Conservation (phyloP, 2,329 filamentous ascomycete species). For the Drechmeria coniospora region DNA sequence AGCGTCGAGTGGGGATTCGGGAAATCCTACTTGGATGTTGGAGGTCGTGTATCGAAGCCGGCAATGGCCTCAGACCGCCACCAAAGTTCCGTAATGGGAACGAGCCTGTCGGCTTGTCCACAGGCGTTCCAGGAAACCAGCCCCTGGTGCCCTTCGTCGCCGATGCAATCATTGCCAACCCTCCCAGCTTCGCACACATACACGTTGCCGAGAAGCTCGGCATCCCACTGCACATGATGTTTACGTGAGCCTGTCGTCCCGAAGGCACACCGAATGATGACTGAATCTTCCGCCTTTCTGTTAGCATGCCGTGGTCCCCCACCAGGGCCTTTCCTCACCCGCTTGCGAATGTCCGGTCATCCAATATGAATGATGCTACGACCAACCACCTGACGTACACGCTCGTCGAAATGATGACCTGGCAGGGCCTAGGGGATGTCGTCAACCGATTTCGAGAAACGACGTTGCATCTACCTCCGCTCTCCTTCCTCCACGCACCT, state of each 20-base stretch:
- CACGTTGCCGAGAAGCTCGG: slow-evolving; percentile 63
- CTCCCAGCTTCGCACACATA: slow-evolving; percentile 61
- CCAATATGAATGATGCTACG: slow-evolving; percentile 59
- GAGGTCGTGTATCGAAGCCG: slow-evolving; percentile 70
- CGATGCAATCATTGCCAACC: slow-evolving; percentile 67
- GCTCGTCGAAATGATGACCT: slow-evolving; percentile 80
- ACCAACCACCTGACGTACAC: slow-evolving; percentile 76
- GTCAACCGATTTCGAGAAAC: slow-evolving; percentile 76
- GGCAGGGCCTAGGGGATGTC: slow-evolving; percentile 81
- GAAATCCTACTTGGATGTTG: slow-evolving; percentile 76
- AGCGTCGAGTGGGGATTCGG: slow-evolving; percentile 57
- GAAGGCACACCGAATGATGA: too few species aligned
- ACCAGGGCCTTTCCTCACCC: slow-evolving; percentile 79
- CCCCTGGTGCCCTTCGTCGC: slow-evolving; percentile 56
- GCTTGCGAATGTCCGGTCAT: slow-evolving; percentile 63
- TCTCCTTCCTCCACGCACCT: slow-evolving; percentile 72
- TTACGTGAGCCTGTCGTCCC: slow-evolving; percentile 59
- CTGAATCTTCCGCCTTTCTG: not conserved
- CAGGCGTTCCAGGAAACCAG: slow-evolving; percentile 23
- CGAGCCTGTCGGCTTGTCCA: slow-evolving; percentile 26
- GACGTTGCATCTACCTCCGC: slow-evolving; percentile 56
- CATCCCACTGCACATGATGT: slow-evolving; percentile 72
- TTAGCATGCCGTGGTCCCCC: slow-evolving; percentile 82
- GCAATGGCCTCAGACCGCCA: slow-evolving; percentile 43
- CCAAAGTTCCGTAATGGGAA: slow-evolving; percentile 30